These are phyloP conservation scores for Jaapia argillacea DNA, from an alignment of 768 basidiomycete genomes.

Conservation along the genomic window DNA sequence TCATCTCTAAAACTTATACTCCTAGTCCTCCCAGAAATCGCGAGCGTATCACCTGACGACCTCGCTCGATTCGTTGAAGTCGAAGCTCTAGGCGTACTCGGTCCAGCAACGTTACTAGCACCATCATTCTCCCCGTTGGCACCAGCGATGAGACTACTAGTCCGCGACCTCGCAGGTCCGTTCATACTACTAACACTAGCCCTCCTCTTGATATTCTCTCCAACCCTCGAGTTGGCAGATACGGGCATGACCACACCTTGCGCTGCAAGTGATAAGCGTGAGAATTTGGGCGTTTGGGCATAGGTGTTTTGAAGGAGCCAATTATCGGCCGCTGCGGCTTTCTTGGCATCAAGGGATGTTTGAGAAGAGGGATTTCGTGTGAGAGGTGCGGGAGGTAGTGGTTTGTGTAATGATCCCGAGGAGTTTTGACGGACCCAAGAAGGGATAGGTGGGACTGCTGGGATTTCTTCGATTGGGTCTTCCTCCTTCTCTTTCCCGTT, in stretches of 20 bases:
- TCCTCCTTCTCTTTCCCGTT: not conserved
- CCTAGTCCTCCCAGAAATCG: not conserved
- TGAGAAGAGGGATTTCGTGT: not conserved
- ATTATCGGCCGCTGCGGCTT: not conserved
- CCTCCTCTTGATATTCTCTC: not conserved
- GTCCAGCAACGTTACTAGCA: not conserved
- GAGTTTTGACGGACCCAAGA: not conserved
- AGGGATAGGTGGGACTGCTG: not conserved
- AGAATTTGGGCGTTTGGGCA: conserved; percentile 13
- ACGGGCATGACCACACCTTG: conserved; percentile 19
- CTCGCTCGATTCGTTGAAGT: not conserved
- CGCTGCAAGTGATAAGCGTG: conserved; percentile 14
- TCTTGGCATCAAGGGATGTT: not conserved
- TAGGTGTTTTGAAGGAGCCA: not conserved
- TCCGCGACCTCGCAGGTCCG: not conserved
- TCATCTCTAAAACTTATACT: too few relatives aligned
- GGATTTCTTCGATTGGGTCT: too few relatives aligned
- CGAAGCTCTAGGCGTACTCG: not conserved
- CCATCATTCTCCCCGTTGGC: not conserved
- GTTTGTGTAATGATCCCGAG: not conserved
- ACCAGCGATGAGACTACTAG: too few relatives aligned
- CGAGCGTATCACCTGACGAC: not conserved
- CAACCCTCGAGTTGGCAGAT: not conserved
- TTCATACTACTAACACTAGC: not conserved
- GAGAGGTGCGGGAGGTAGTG: not conserved